Percentiles rank a stretch among this genome's conserved stretches.
Conservation (phyloP, 1,139 yeast genomes). For the Yamadazyma jaroonii region DNA sequence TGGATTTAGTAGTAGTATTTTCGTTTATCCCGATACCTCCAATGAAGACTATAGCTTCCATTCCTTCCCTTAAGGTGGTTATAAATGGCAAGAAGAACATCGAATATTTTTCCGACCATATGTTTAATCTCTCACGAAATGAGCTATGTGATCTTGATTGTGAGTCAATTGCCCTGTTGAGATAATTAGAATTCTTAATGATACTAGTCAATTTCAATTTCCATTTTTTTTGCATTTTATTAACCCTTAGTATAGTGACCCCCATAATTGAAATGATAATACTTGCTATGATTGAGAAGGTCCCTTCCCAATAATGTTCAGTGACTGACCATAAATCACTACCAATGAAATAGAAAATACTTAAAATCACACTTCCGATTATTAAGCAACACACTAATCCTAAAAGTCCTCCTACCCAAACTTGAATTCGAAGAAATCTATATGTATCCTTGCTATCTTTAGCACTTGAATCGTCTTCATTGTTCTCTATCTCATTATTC, state of each 20-base stretch:
- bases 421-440: constrained; percentile 29
- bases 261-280: constrained; percentile 47
- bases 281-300: constrained; percentile 43
- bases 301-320: constrained; percentile 49
- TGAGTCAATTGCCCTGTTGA: constrained; percentile 14
- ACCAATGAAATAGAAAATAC: constrained; percentile 37
- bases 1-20: constrained; percentile 32
- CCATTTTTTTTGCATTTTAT: constrained; percentile 80
- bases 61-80: constrained; percentile 46
- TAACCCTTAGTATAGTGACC: constrained; percentile 39
- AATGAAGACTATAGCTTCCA: constrained; percentile 47
- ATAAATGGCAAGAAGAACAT: constrained; percentile 45
- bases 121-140: constrained; percentile 11
- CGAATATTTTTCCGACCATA: constrained; percentile 33
- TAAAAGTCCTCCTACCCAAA: constrained; percentile 43
- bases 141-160: constrained; percentile 8
- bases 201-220: constrained; percentile 52
- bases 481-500: background rate
- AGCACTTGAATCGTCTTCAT: background rate
- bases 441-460: constrained; percentile 11
- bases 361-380: constrained; percentile 34
- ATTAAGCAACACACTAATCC: constrained; percentile 38
- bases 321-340: constrained; percentile 42
- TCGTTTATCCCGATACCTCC: constrained; percentile 49
- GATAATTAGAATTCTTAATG: constrained; percentile 18